Evolutionary conservation across 352 stramenopile species (phyloP).

Genomic region (Globisporangium polare): DNA sequence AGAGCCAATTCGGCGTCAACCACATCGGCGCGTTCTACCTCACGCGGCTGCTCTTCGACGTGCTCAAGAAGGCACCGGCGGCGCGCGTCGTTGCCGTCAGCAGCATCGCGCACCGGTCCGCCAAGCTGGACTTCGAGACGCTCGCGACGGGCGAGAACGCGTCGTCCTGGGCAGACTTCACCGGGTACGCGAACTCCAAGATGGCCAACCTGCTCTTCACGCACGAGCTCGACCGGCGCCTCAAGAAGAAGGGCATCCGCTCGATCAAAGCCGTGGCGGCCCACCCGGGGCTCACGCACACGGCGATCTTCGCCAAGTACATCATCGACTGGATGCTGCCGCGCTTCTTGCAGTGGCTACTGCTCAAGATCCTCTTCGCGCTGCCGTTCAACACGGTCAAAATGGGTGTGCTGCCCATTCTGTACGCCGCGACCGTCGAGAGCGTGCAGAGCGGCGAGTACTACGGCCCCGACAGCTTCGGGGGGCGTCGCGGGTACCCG

Average conservation of each 20-base stretch:
- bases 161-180: slow-evolving; percentile 19
- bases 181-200: slow-evolving; percentile 55
- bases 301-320: slow-evolving; percentile 42
- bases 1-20: slow-evolving; percentile 51
- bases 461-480: slow-evolving; percentile 45
- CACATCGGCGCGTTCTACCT: slow-evolving; percentile 48
- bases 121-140: slow-evolving; percentile 12
- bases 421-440: slow-evolving; percentile 46
- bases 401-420: slow-evolving; percentile 43
- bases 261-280: slow-evolving; percentile 47
- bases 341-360: slow-evolving; percentile 26
- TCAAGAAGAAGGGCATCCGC: slow-evolving; percentile 24
- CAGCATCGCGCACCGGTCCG: slow-evolving; percentile 28
- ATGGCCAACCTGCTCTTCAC: slow-evolving; percentile 62
- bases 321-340: slow-evolving; percentile 36
- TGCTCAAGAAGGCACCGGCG: slow-evolving; percentile 20
- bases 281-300: slow-evolving; percentile 49
- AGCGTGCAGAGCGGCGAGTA: slow-evolving; percentile 42
- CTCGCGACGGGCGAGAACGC: slow-evolving; percentile 10
- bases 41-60: slow-evolving; percentile 33
- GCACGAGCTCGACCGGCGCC: slow-evolving; percentile 47
- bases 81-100: slow-evolving; percentile 36
- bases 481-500: slow-evolving; percentile 41
- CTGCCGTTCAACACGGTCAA: slow-evolving; percentile 40
- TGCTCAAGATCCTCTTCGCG: slow-evolving; percentile 34